Conservation (phyloP, 345 rosid species). For the Garcia nutans region DNA sequence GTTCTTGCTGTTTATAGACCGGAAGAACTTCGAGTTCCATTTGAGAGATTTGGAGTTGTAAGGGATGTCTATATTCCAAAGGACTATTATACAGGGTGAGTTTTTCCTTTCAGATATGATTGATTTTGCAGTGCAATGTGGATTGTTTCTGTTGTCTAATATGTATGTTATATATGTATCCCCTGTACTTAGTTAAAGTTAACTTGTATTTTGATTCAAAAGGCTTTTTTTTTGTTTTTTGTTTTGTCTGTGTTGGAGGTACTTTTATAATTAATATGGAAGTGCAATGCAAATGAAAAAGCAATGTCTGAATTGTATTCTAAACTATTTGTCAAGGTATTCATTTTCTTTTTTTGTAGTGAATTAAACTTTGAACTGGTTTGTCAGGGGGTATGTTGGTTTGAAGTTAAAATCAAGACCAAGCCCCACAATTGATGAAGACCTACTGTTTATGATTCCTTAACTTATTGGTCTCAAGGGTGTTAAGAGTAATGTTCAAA, state of each 20-base stretch:
- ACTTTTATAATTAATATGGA: neutral
- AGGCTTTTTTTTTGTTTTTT: neutral
- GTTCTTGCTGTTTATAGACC: slow-evolving; percentile 46
- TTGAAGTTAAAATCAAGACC: slow-evolving; percentile 91
- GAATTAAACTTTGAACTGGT: slow-evolving; percentile 67
- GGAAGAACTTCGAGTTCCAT: slow-evolving; percentile 81
- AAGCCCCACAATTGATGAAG: slow-evolving; percentile 91
- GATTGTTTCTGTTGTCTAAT: neutral
- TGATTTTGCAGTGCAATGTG: neutral
- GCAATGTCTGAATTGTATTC: slow-evolving; percentile 21
- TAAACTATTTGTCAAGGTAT: slow-evolving; percentile 26
- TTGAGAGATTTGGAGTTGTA: slow-evolving; percentile 84
- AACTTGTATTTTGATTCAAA: no score
- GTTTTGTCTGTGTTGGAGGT: neutral
- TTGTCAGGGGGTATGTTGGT: slow-evolving; percentile 98
- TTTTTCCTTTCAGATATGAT: neutral
- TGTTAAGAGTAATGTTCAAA: slow-evolving; percentile 52
- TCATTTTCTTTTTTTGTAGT: slow-evolving; percentile 39
- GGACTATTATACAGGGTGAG: slow-evolving; percentile 93
- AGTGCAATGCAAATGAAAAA: slow-evolving; percentile 7
- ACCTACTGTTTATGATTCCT: slow-evolving; percentile 51
- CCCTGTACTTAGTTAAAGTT: neutral
- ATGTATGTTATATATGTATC: neutral
- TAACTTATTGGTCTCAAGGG: slow-evolving; percentile 61
- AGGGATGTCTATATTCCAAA: slow-evolving; percentile 91